These are phyloP conservation scores for Prunus yedoensis DNA, from an alignment of 331 rosid species.

Conservation along the genomic window DNA sequence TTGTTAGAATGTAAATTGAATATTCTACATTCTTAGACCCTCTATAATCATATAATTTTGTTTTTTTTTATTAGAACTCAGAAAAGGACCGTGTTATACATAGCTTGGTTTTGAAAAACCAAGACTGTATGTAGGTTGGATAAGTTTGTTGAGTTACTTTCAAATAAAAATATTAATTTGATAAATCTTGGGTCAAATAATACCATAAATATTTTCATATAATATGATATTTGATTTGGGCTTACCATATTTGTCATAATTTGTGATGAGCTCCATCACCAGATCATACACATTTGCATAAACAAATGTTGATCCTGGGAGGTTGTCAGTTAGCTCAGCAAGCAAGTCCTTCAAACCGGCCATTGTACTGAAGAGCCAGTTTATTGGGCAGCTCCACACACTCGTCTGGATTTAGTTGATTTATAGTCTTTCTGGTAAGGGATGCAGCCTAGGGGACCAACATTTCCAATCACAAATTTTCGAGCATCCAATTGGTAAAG, in stretches of 20 bases:
- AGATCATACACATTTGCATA: conserved; percentile 81
- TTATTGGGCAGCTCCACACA: conserved; percentile 93
- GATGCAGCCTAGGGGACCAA: conserved; percentile 93
- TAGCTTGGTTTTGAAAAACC: too few relatives aligned
- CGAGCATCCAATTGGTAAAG: conserved; percentile 78
- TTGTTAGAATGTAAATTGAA: not conserved
- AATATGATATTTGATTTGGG: not conserved
- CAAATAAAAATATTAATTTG: too few relatives aligned
- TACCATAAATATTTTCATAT: too few relatives aligned
- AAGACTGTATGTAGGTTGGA: too few relatives aligned
- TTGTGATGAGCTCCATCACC: conserved; percentile 60
- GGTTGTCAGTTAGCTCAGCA: conserved; percentile 61
- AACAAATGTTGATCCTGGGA: conserved; percentile 70
- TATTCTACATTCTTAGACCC: too few relatives aligned
- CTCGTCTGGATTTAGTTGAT: conserved; percentile 62
- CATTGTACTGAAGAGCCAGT: conserved; percentile 76
- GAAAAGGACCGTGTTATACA: too few relatives aligned
- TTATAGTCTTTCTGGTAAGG: conserved; percentile 87
- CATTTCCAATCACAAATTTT: conserved; percentile 79
- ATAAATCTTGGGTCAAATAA: too few relatives aligned
- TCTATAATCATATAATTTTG: too few relatives aligned
- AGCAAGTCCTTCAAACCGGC: conserved; percentile 67
- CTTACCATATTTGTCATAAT: conserved; percentile 65
- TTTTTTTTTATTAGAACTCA: too few relatives aligned
- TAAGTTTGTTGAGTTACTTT: too few relatives aligned